phyloP scores from a whole-genome alignment of 768 basidiomycete species.

The Rhodotorula kratochvilovae region DNA sequence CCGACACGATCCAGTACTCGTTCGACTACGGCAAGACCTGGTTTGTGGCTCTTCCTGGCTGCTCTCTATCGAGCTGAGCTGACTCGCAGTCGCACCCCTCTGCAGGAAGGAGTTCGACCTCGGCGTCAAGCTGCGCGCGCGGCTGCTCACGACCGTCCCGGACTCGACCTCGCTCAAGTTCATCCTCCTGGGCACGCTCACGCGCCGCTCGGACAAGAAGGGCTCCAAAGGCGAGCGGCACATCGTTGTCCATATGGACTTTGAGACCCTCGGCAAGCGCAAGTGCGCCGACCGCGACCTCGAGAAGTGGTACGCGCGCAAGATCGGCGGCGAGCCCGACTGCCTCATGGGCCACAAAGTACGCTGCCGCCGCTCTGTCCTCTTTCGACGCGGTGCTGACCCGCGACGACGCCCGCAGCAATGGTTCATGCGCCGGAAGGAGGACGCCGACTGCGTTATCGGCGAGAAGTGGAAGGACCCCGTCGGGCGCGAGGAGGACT shows the following conservation, averaged over 20 bases:
- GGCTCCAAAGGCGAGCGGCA: constrained; percentile 54
- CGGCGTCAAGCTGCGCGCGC: constrained; percentile 65
- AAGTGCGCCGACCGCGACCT: constrained; percentile 71
- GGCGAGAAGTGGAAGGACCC: constrained; percentile 86
- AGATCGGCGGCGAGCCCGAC: constrained; percentile 53
- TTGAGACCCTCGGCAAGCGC: constrained; percentile 61
- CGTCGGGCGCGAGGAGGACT: constrained; percentile 69
- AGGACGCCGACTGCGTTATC: constrained; percentile 78
- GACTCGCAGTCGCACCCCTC: too few relatives aligned
- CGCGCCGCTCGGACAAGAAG: constrained; percentile 56
- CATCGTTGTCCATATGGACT: constrained; percentile 76
- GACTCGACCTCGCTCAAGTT: constrained; percentile 98
- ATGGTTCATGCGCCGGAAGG: constrained; percentile 85
- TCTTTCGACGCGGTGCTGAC: not conserved
- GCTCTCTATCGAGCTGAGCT: too few relatives aligned
- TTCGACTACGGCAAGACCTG: constrained; percentile 76
- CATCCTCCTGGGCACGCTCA: constrained; percentile 73
- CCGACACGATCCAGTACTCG: constrained; percentile 68
- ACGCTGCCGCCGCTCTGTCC: not conserved
- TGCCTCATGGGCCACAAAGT: constrained; percentile 96
- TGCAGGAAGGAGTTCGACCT: constrained; percentile 67
- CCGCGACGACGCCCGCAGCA: constrained; percentile 55
- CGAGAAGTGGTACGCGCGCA: constrained; percentile 81
- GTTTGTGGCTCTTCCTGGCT: constrained; percentile 43
- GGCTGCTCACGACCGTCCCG: constrained; percentile 77